Percentiles rank a stretch among this genome's conserved stretches.
Evolutionary conservation across 2,329 filamentous ascomycete genomes (phyloP).

Genomic region (Colletotrichum cordylinicola): DNA sequence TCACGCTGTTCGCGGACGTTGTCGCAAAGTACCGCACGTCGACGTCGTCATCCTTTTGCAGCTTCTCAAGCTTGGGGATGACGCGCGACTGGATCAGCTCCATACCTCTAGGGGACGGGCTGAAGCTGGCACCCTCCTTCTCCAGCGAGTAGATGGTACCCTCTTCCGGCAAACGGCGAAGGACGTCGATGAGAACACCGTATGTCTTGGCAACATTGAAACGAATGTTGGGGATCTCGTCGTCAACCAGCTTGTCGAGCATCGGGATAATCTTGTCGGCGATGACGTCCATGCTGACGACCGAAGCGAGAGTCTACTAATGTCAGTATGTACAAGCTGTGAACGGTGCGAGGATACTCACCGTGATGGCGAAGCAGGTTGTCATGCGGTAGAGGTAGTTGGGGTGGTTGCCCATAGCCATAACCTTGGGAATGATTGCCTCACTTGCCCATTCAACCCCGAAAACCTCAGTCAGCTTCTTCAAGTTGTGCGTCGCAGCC

Average conservation of each 20-base stretch:
- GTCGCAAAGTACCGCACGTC: slow-evolving; percentile 98
- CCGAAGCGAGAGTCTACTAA: slow-evolving; percentile 84
- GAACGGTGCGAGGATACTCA: slow-evolving; percentile 58
- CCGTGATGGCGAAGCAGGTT: slow-evolving; percentile 98
- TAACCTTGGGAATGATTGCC: slow-evolving; percentile 97
- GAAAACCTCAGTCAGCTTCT: slow-evolving; percentile 98
- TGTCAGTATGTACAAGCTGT: slow-evolving; percentile 27
- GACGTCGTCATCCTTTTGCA: slow-evolving; percentile 96
- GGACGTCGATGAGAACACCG: slow-evolving; percentile 84
- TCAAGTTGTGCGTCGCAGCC: slow-evolving; percentile 94
- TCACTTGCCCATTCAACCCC: slow-evolving; percentile 97
- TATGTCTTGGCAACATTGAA: slow-evolving; percentile 99
- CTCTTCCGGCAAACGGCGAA: slow-evolving; percentile 87
- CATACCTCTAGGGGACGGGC: slow-evolving; percentile 73
- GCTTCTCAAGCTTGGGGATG: slow-evolving; percentile 88
- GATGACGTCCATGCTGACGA: slow-evolving; percentile 93
- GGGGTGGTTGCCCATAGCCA: slow-evolving; percentile 96
- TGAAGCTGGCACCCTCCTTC: slow-evolving; percentile 70
- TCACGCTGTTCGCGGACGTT: slow-evolving; percentile 73
- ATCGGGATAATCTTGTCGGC: slow-evolving; percentile 93
- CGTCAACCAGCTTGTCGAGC: slow-evolving; percentile 89
- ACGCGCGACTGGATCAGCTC: slow-evolving; percentile 87
- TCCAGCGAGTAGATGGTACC: slow-evolving; percentile 87
- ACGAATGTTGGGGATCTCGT: slow-evolving; percentile 98
- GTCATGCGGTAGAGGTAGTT: slow-evolving; percentile 99